Evolutionary conservation across 305 asterid genomes (phyloP).

Genomic region (Plantago coronopus): DNA sequence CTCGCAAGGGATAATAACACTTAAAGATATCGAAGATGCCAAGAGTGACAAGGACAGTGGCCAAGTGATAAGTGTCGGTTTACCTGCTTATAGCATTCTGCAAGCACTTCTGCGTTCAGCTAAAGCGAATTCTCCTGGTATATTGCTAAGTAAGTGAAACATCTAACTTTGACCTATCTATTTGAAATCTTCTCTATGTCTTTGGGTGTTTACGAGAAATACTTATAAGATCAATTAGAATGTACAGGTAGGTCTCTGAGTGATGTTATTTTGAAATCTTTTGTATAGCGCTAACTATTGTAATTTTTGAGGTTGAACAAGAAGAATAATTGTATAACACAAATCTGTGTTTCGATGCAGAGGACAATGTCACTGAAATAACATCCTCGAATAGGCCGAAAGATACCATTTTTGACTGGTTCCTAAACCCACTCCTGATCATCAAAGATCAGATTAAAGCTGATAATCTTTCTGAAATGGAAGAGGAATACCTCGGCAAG

Average conservation of each 20-base stretch:
- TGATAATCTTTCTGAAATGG: constrained; percentile 65
- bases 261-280: background rate
- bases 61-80: constrained; percentile 54
- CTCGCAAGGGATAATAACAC: constrained; percentile 60
- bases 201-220: background rate
- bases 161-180: background rate
- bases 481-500: constrained; percentile 75
- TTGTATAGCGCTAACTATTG: background rate
- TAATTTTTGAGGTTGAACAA: background rate
- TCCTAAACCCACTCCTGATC: constrained; percentile 76
- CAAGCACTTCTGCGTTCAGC: constrained; percentile 68
- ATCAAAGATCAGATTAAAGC: constrained; percentile 92
- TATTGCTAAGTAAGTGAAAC: constrained; percentile 56
- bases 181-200: background rate
- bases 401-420: constrained; percentile 81
- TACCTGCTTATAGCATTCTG: constrained; percentile 81
- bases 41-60: constrained; percentile 51
- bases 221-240: background rate
- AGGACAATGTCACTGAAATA: constrained; percentile 58
- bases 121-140: constrained; percentile 60
- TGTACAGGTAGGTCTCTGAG: background rate
- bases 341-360: constrained; percentile 29
- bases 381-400: constrained; percentile 75
- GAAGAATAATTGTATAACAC: background rate
- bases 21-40: constrained; percentile 75